Evolutionary conservation across 2,329 filamentous ascomycete genomes (phyloP), one percentile per base, ranked within the genome.

Genomic region (Septoria linicola): DNA sequence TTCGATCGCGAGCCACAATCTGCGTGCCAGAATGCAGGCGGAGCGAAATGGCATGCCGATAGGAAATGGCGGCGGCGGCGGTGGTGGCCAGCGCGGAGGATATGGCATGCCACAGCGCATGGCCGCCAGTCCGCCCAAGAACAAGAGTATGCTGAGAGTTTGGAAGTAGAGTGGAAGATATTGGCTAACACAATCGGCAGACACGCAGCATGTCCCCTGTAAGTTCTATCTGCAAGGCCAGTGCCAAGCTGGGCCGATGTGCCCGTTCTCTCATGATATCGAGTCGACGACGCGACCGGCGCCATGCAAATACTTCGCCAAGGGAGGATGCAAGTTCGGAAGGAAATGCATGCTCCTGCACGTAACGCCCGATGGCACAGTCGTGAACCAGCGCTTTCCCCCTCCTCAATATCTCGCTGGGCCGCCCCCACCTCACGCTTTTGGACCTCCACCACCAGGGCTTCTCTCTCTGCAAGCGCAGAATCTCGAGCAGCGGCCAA

Each of bases 261-360:
- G 93, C 75, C 93, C 93, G 34, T 99, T 97, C 73, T 89, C 90
- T 64, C 93, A 99, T 74, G 92, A 95, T 59, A 84, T 93, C 59
- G 88, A 93, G 68, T 81, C 84, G 23, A 83, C 90, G 34, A 82
- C 87, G 44, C 89, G 96, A 70, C 91, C 88, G 56, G 84, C 95
- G 59, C 82, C 83, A 10, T 99, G 93, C 84, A 99, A 97, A 74
- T 99, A 97, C 75, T 99, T 97, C 71, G 88, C 91, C 67, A 99
- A 97, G 89, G 93, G 93, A 61, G 96, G 96, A 73, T 99, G 93
- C 83, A 97, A 97, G 72, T 99, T 97, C 70, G 93, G 93, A 57
- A 88, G 89, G 58, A 97, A 97, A 73, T 99, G 93, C 77, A 92
- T 92, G 66, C 89, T 97, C 67, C 89, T 95, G 59, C 93, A 99